Conservation (phyloP, 164 flowering plant species). For the Tetrastigma voinierianum region DNA sequence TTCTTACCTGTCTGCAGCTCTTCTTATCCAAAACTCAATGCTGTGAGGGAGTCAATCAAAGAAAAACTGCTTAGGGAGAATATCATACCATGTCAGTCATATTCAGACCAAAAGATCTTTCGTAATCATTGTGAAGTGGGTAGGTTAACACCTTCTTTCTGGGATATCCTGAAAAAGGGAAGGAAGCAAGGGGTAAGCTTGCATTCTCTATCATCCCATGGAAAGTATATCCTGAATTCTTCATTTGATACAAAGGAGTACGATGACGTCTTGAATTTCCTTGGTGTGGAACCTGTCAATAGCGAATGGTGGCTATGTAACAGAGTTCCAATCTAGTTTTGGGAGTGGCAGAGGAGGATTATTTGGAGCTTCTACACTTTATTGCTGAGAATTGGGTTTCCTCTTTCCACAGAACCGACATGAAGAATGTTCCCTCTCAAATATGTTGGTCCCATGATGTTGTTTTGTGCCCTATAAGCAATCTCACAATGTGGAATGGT, state of each 20-base stretch:
- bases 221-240: slow-evolving; percentile 30
- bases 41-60: slow-evolving; percentile 41
- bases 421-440: slow-evolving; percentile 34
- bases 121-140: slow-evolving; percentile 53
- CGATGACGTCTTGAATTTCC: slow-evolving; percentile 28
- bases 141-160: slow-evolving; percentile 38
- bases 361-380: slow-evolving; percentile 33
- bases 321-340: slow-evolving; percentile 40
- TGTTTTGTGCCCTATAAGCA: slow-evolving; percentile 18
- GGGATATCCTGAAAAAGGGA: slow-evolving; percentile 50
- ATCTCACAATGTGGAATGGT: neutral
- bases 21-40: slow-evolving; percentile 30
- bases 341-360: slow-evolving; percentile 32
- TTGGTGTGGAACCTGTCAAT: slow-evolving; percentile 39
- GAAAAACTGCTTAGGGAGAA: slow-evolving; percentile 27
- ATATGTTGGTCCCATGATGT: slow-evolving; percentile 22
- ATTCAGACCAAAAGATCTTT: slow-evolving; percentile 37
- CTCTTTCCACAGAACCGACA: slow-evolving; percentile 18
- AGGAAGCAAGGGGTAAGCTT: slow-evolving; percentile 37
- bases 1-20: slow-evolving; percentile 47
- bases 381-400: slow-evolving; percentile 33
- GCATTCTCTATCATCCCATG: slow-evolving; percentile 46
- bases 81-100: slow-evolving; percentile 50
- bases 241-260: slow-evolving; percentile 38
- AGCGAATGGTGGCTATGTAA: slow-evolving; percentile 69